Percentiles rank a stretch among this genome's conserved stretches.
phyloP scores from a whole-genome alignment of 108 stramenopile species.

The Fistulifera pelliculosa region DNA sequence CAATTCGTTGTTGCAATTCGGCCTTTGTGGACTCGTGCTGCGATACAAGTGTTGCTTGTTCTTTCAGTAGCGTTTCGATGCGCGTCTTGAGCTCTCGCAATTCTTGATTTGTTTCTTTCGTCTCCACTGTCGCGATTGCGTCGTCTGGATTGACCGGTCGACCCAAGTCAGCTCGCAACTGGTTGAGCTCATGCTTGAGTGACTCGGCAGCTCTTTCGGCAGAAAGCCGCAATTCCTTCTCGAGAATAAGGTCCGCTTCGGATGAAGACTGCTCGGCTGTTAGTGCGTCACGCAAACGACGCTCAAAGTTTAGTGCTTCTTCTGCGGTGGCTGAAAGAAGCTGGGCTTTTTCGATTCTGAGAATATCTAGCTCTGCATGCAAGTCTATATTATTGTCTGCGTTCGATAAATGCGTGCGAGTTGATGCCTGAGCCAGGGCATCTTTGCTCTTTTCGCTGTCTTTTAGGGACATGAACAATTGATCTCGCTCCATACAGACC shows the following conservation, averaged over 20 bases:
- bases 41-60: conserved; percentile 15
- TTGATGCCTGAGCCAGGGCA: conserved; percentile 30
- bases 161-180: conserved; percentile 12
- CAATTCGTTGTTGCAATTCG: conserved; percentile 13
- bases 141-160: no score
- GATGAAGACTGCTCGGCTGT: conserved; percentile 49
- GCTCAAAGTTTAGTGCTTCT: conserved; percentile 45
- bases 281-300: conserved; percentile 54
- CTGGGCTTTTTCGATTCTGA: conserved; percentile 69
- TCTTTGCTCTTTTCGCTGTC: conserved; percentile 63
- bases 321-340: conserved; percentile 52
- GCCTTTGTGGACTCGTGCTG: conserved; percentile 27
- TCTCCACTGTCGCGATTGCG: not conserved
- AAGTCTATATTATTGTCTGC: conserved; percentile 19
- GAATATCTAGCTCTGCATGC: conserved; percentile 38
- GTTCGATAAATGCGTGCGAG: conserved; percentile 11
- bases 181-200: conserved; percentile 38
- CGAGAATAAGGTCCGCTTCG: conserved; percentile 67
- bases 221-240: conserved; percentile 47
- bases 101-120: conserved; percentile 2
- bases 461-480: conserved; percentile 47
- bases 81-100: conserved; percentile 21
- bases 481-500: conserved; percentile 55
- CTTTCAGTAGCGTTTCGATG: conserved; percentile 12
- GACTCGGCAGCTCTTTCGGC: conserved; percentile 39